Base-by-base conservation (phyloP, 768 basidiomycete species). In the Dentipellis fragilis region DNA sequence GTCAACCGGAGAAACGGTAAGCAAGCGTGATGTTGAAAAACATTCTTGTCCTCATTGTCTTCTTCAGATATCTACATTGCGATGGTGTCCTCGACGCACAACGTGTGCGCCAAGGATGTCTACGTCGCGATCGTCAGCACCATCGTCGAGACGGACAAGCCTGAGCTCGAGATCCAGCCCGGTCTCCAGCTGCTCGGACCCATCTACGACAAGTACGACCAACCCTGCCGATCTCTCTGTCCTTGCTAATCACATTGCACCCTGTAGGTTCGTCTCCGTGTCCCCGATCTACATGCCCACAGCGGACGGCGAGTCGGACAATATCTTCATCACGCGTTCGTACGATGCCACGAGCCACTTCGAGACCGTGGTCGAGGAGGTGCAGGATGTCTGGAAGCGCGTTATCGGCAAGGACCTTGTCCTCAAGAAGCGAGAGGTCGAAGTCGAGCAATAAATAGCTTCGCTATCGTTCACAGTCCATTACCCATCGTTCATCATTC, bases 331-430 rank as follows among this genome's bases (percentile, higher is more conserved):
- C 73, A 99, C 96, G 54, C 87, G 87, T 54, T 96, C 93, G 14
- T 99, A 98, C 72, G 96, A 99, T 68, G 95, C 96, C 8, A 97
- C 96, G 10, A 93, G 91, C 29, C 96, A 99, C 74, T 98, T 99
- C 69, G 96, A 99, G 78, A 96, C 92, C 23, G 94, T 98, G 49
- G 92, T 95, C 22, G 93, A 97, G 52, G 95, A 99, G 58, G 96
- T 99, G 38, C 86, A 88, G 58, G 89, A 97, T 70, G 91, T 98
- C 42, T 99, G 93, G 92, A 84, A 87, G 75, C 79, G 94, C 54
- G 83, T 95, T 53, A 76, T 79, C 3, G 92, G 89, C 51, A 75
- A 74, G 50, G 83, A 86, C 51, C 78, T 95, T 52, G 88, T 85
- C 54, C 79, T 95, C 63, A 93, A 89, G 84, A 91, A 93, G 74